Conservation (phyloP, 345 rosid species). For the Anacardium occidentale region DNA sequence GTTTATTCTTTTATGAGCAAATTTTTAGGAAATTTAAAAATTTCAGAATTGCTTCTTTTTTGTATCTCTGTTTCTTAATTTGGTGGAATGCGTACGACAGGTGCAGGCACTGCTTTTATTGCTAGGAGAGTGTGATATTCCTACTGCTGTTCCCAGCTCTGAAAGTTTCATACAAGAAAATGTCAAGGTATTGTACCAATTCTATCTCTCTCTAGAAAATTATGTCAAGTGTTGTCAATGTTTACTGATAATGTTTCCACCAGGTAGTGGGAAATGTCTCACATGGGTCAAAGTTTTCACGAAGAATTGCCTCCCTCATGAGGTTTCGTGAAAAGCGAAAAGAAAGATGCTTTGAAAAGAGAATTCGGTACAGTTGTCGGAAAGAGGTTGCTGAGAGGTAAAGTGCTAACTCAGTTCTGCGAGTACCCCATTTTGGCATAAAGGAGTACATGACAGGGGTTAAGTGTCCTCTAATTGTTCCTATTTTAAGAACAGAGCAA, state of each 20-base stretch:
- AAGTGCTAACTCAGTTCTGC: neutral
- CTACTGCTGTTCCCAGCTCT: no score
- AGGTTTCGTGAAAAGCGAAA: slow-evolving; percentile 49
- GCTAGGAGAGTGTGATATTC: no score
- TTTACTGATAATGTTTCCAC: slow-evolving; percentile 16
- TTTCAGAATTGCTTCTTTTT: no score
- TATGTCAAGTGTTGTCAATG: neutral
- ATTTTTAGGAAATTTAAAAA: no score
- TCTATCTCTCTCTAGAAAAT: neutral
- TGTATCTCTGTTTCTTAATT: no score
- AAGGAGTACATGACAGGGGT: neutral
- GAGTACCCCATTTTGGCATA: slow-evolving; percentile 1
- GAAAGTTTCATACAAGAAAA: no score
- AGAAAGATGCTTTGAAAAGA: slow-evolving; percentile 48
- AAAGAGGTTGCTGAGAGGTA: slow-evolving; percentile 50
- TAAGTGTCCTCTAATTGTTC: neutral
- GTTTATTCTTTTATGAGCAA: no score
- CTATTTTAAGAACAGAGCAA: neutral
- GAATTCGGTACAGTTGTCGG: slow-evolving; percentile 40
- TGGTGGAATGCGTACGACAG: no score
- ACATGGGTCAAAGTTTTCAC: slow-evolving; percentile 37
- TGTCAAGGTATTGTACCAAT: no score
- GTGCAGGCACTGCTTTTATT: no score
- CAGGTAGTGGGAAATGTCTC: slow-evolving; percentile 38
- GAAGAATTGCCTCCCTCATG: slow-evolving; percentile 42